Conservation (phyloP, 2,329 filamentous ascomycete species). For the Purpureocillium lavendulum region DNA sequence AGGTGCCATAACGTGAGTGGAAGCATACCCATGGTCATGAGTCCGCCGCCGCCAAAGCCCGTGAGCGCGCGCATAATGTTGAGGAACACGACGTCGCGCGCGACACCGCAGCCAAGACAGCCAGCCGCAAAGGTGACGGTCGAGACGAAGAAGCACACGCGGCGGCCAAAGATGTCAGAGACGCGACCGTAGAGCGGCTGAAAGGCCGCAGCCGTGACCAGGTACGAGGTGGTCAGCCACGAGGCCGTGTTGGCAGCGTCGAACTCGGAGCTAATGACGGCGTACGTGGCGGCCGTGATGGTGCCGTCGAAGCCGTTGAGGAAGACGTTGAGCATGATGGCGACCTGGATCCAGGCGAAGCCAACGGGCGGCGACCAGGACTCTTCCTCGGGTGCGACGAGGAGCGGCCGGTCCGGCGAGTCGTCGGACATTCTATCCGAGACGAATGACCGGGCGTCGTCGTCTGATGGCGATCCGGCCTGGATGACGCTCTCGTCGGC, state of each 20-base stretch:
- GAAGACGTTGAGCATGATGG: constrained; percentile 58
- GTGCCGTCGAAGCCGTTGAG: constrained; percentile 63
- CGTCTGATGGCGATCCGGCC: background rate
- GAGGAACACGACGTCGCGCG: constrained; percentile 47
- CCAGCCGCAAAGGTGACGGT: constrained; percentile 53
- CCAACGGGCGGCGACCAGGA: constrained; percentile 39
- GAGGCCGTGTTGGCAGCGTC: constrained; percentile 63
- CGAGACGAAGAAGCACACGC: constrained; percentile 55
- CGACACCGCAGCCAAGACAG: constrained; percentile 57
- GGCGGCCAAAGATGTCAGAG: constrained; percentile 61
- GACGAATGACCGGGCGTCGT: background rate
- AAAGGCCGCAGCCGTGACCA: constrained; percentile 63
- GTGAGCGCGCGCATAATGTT: constrained; percentile 58
- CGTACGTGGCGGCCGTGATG: constrained; percentile 65
- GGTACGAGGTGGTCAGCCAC: constrained; percentile 66
- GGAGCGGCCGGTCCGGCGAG: constrained; percentile 13
- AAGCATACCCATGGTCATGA: constrained; percentile 58
- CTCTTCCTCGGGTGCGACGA: constrained; percentile 11
- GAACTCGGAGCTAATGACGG: constrained; percentile 68
- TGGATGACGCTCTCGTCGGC: no score
- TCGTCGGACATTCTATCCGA: background rate
- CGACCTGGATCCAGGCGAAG: constrained; percentile 51
- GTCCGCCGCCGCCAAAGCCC: constrained; percentile 61
- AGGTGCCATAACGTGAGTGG: background rate
- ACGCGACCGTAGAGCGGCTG: constrained; percentile 65